A percentile compares a stretch with the other conserved stretches of the same genome.
Conservation (phyloP, 306 rosid species). For the Malus domestica region DNA sequence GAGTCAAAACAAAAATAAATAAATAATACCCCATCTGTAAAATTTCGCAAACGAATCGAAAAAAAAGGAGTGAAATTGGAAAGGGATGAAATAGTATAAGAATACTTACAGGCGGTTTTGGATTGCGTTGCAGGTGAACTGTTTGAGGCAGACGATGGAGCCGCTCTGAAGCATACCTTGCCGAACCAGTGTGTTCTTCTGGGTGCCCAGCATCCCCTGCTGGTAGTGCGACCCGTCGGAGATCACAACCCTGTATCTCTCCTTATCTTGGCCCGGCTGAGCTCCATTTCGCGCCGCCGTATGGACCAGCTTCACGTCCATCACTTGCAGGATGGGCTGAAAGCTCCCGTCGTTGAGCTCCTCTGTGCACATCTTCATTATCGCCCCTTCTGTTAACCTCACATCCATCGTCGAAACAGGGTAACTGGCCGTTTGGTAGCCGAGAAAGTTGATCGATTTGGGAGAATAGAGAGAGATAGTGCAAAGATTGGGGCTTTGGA, state of each 20-base stretch:
- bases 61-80: not conserved
- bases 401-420: conserved; percentile 29
- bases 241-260: conserved; percentile 54
- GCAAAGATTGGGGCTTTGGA: not conserved
- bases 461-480: not conserved
- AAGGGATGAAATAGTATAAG: not conserved
- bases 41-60: not conserved
- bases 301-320: conserved; percentile 46
- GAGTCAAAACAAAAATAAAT: not conserved
- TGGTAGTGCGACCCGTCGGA: conserved; percentile 60
- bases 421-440: not conserved
- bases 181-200: conserved; percentile 44
- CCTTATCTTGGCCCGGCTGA: conserved; percentile 19
- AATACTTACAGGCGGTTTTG: conserved; percentile 58
- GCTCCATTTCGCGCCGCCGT: conserved; percentile 19
- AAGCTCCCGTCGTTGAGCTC: conserved; percentile 17
- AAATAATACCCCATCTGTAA: not conserved
- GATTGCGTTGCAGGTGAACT: conserved; percentile 48
- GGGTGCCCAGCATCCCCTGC: conserved; percentile 78
- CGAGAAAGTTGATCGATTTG: not conserved
- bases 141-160: conserved; percentile 41
- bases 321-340: conserved; percentile 61
- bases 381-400: conserved; percentile 52
- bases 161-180: conserved; percentile 53
- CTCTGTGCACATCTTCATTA: conserved; percentile 36